Conservation (phyloP, 1,139 yeast species). For the Chernovozyma aurita region DNA sequence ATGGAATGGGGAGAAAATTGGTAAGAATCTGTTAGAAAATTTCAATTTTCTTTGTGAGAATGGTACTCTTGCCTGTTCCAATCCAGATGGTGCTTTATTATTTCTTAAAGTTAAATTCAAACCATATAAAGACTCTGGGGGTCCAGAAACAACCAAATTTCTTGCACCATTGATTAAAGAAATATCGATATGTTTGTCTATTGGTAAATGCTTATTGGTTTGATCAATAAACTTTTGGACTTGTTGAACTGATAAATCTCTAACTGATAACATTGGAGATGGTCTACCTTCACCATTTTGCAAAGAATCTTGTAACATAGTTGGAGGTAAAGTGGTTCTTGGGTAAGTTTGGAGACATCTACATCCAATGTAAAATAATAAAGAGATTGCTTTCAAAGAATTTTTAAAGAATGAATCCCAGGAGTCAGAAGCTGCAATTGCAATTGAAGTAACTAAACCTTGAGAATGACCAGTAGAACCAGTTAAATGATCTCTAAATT, state of each 20-base stretch:
- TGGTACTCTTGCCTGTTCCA: constrained; percentile 94
- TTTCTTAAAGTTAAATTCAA: constrained; percentile 86
- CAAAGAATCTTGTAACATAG: constrained; percentile 87
- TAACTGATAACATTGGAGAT: constrained; percentile 92
- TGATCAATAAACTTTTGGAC: constrained; percentile 75
- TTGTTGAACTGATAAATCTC: constrained; percentile 78
- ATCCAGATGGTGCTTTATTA: constrained; percentile 90
- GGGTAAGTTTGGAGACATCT: constrained; percentile 90
- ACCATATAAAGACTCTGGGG: constrained; percentile 98
- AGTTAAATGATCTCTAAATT: constrained; percentile 61
- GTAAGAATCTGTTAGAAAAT: constrained; percentile 90
- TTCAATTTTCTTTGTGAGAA: constrained; percentile 87
- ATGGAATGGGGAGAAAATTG: constrained; percentile 96
- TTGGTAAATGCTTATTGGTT: constrained; percentile 91
- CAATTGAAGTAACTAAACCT: constrained; percentile 92
- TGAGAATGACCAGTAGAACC: constrained; percentile 99
- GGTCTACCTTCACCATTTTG: constrained; percentile 96
- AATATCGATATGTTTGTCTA: constrained; percentile 83
- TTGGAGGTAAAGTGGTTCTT: constrained; percentile 89
- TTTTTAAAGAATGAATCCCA: constrained; percentile 80
- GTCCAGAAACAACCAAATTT: constrained; percentile 93
- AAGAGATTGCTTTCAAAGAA: constrained; percentile 73
- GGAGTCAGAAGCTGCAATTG: constrained; percentile 77
- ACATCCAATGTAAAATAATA: constrained; percentile 89
- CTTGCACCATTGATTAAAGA: constrained; percentile 94